phyloP scores from a whole-genome alignment of 2,329 filamentous ascomycete species.

The Penicillium paneum region DNA sequence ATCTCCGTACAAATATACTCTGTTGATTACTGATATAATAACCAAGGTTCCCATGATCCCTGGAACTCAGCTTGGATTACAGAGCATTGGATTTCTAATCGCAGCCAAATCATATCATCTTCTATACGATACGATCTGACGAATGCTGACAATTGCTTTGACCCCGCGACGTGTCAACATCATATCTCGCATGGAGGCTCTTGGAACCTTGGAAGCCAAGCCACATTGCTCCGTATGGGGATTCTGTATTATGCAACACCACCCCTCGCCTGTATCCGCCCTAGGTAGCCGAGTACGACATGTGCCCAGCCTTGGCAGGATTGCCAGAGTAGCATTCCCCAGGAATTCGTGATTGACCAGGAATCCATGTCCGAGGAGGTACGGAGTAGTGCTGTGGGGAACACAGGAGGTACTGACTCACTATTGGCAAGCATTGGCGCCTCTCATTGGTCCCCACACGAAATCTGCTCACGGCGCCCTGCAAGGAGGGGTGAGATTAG shows the following conservation, averaged over 20 bases:
- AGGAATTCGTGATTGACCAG: not conserved
- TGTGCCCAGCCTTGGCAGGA: slow-evolving; percentile 1
- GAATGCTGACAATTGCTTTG: not conserved
- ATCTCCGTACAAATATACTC: no score
- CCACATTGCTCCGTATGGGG: not conserved
- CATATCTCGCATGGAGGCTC: slow-evolving; percentile 2
- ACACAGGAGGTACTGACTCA: not conserved
- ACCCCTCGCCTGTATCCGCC: not conserved
- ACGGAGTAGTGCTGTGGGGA: not conserved
- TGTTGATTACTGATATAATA: not conserved
- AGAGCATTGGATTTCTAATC: slow-evolving; percentile 6
- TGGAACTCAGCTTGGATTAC: not conserved
- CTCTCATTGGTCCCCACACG: not conserved
- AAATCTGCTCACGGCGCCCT: not conserved
- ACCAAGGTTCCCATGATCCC: not conserved
- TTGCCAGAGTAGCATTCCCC: slow-evolving; percentile 5
- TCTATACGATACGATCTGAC: not conserved
- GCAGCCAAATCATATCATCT: not conserved
- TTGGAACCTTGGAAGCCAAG: slow-evolving; percentile 1
- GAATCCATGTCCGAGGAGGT: not conserved
- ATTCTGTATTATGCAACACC: not conserved
- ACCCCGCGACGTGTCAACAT: not conserved
- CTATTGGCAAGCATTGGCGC: not conserved
- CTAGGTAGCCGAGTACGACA: not conserved
- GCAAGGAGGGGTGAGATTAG: slow-evolving; percentile 2